Base-by-base conservation (phyloP, 139 green algal genomes). In the Haematococcus sp. region DNA sequence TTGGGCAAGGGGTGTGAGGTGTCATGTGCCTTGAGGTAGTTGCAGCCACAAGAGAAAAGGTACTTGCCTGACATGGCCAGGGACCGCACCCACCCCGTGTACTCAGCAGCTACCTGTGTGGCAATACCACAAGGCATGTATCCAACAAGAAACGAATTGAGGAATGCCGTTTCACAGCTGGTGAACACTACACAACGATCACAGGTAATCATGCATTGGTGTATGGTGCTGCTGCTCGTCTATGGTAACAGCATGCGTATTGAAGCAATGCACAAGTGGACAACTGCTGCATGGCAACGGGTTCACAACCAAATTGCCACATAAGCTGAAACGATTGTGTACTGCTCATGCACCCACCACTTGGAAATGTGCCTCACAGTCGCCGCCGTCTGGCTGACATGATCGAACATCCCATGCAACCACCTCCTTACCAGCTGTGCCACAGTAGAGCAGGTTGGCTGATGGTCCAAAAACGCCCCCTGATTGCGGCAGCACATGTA, bases 11-110 rank as follows among this genome's bases (percentile, higher is more conserved):
- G 76, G 49, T 83, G 85, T 0, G 80, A 73, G 64, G 88, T 82
- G 73, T 94, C 89, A 81, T 84, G 94, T 43, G 89, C 78, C 27
- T 74, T 74, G 52, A 94, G 73, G 30, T 67, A 61, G 73, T 91
- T 93, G 83, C 89, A 94, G 56, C 85, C 86, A 40, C 73, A 85
- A 68, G 80, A 88, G 77, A 90, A 91, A 1, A 92, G 73, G 81
- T 82, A 92, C 59, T 84, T 80, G 27, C 77, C 70, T 11, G 71
- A 69, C 15, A 80, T 76, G 20, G 89, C 80, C n/a, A 94, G 73
- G 2, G 76, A 75, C 3, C 89, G 71, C 43, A 94, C 89, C 88
- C 89, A 94, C 35, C 89, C 83, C 0, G 83, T 87, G 70, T 94
- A 88, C 49, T 87, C 83, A 51, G 92, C 61, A 17, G 85, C 69